phyloP scores from a whole-genome alignment of 2,329 filamentous ascomycete species.

The Botrytis aclada region DNA sequence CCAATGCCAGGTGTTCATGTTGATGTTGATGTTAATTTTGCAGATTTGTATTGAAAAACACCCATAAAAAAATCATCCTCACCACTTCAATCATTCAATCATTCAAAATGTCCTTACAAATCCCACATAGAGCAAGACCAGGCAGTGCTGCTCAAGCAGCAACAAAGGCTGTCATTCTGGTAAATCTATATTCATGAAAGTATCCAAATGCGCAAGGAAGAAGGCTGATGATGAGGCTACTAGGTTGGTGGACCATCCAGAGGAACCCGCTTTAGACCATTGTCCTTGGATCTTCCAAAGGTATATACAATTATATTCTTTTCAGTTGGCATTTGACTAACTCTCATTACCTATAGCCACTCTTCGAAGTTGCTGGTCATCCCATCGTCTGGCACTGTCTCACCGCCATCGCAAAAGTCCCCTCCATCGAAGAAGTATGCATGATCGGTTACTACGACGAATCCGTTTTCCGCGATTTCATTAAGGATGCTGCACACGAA shows the following conservation, averaged over 20 bases:
- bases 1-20: slow-evolving; percentile 18
- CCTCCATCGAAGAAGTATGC: slow-evolving; percentile 91
- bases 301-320: slow-evolving; percentile 46
- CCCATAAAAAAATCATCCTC: neutral
- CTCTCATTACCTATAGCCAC: slow-evolving; percentile 57
- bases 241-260: slow-evolving; percentile 93
- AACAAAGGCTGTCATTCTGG: slow-evolving; percentile 94
- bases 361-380: slow-evolving; percentile 97
- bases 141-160: slow-evolving; percentile 50
- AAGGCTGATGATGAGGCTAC: slow-evolving; percentile 20
- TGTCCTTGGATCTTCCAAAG: slow-evolving; percentile 95
- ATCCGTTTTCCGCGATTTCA: slow-evolving; percentile 94
- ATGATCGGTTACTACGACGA: slow-evolving; percentile 99
- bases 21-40: neutral
- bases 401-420: slow-evolving; percentile 84
- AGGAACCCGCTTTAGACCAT: slow-evolving; percentile 90
- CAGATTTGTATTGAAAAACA: neutral
- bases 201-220: slow-evolving; percentile 2
- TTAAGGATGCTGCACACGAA: slow-evolving; percentile 81
- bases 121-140: slow-evolving; percentile 46
- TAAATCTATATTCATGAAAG: slow-evolving; percentile 45
- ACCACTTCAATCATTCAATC: slow-evolving; percentile 8
- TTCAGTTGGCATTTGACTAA: neutral
- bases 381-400: slow-evolving; percentile 98
- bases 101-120: slow-evolving; percentile 44